A percentile compares a stretch with the other conserved stretches of the same genome.
Conservation (phyloP, 208 protist genomes). For the Tritrichomonas foetus region DNA sequence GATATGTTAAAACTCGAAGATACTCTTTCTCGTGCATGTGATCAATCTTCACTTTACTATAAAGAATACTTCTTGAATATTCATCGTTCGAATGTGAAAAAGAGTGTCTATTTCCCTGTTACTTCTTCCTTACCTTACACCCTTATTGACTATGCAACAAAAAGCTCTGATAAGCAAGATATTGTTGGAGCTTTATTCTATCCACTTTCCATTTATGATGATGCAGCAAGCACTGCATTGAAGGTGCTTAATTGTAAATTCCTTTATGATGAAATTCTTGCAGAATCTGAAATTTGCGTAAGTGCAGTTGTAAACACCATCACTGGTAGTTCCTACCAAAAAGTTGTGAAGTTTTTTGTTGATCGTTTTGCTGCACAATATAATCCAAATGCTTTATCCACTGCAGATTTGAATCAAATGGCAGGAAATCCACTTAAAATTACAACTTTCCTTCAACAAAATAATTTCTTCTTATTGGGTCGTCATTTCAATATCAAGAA, state of each 20-base stretch:
- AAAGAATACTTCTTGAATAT: constrained; percentile 16
- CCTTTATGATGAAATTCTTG: neutral
- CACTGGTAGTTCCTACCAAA: neutral
- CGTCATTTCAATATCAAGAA: neutral
- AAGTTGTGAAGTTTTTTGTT: neutral
- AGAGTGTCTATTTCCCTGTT: neutral
- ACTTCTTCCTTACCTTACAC: neutral
- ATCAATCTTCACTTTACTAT: constrained; percentile 14
- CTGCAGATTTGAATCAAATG: neutral
- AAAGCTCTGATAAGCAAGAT: neutral
- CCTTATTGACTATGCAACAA: neutral
- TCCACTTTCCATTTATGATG: neutral
- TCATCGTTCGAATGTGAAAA: neutral
- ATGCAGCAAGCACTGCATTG: neutral
- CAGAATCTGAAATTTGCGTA: neutral
- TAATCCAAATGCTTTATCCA: neutral
- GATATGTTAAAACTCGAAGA: neutral
- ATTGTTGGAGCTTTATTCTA: neutral
- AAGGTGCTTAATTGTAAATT: neutral
- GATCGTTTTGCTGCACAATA: neutral
- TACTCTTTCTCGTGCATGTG: neutral
- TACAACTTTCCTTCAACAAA: neutral
- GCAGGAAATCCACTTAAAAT: neutral
- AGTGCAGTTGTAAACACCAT: neutral
- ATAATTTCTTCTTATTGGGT: neutral